These are phyloP conservation scores for Nicotiana tabacum DNA, from an alignment of 257 asterid genomes.

Conservation along the genomic window DNA sequence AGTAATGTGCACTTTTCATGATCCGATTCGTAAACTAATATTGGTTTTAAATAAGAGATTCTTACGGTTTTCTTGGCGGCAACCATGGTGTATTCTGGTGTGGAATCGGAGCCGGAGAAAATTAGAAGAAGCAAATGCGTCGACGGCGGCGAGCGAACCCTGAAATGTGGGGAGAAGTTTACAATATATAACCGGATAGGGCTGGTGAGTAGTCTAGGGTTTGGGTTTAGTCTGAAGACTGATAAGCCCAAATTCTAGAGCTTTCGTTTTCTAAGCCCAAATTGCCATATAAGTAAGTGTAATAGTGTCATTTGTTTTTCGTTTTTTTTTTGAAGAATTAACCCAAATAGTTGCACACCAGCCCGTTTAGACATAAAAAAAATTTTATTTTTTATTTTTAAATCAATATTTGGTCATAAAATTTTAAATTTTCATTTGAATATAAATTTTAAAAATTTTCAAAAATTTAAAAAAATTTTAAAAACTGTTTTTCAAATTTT, in stretches of 20 bases:
- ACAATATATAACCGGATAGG: not conserved
- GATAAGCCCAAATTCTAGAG: not conserved
- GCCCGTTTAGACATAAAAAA: no score
- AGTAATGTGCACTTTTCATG: not conserved
- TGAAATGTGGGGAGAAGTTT: not conserved
- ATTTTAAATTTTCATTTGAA: no score
- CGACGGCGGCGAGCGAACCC: conserved; percentile 12
- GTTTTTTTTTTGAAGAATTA: no score
- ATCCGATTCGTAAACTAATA: not conserved
- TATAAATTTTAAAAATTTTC: no score
- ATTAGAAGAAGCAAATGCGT: not conserved
- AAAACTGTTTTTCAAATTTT: no score
- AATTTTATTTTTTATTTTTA: no score
- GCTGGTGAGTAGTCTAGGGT: not conserved
- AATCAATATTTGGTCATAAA: no score
- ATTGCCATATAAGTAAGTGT: not conserved
- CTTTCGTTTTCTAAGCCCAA: not conserved
- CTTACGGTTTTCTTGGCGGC: conserved; percentile 52
- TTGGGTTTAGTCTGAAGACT: not conserved
- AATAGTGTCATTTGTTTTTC: no score
- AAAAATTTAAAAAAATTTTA: no score
- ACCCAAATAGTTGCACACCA: no score
- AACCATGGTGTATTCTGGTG: conserved; percentile 30
- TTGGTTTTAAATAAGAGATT: not conserved
- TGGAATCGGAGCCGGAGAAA: not conserved